Percentiles rank a stretch among this genome's conserved stretches.
Conservation (phyloP, 2,329 filamentous ascomycete genomes). For the Cadophora gregata region DNA sequence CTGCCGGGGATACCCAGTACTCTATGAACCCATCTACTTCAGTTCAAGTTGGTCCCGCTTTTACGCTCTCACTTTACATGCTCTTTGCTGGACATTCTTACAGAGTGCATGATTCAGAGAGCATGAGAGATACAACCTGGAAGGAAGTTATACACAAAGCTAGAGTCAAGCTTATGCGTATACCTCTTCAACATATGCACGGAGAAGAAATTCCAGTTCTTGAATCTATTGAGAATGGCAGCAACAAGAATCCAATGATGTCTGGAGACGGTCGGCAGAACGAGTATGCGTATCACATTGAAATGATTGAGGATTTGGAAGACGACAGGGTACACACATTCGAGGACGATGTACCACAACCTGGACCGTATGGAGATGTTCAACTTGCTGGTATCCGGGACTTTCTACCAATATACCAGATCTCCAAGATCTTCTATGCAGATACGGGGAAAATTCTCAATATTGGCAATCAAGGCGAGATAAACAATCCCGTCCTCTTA, state of each 20-base stretch:
- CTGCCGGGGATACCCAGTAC: slow-evolving; percentile 85
- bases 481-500: slow-evolving; percentile 70
- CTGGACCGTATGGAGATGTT: slow-evolving; percentile 64
- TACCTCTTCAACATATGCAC: slow-evolving; percentile 34
- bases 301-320: slow-evolving; percentile 73
- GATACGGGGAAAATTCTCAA: slow-evolving; percentile 78
- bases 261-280: slow-evolving; percentile 37
- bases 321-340: slow-evolving; percentile 72
- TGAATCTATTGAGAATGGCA: slow-evolving; percentile 43
- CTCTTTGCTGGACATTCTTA: slow-evolving; percentile 81
- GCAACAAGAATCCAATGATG: slow-evolving; percentile 29
- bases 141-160: slow-evolving; percentile 97
- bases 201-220: slow-evolving; percentile 11
- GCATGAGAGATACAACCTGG: slow-evolving; percentile 68
- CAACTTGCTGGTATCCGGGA: slow-evolving; percentile 68
- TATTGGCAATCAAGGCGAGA: slow-evolving; percentile 69
- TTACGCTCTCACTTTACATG: slow-evolving; percentile 92
- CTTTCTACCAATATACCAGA: slow-evolving; percentile 71
- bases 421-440: slow-evolving; percentile 79
- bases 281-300: slow-evolving; percentile 73
- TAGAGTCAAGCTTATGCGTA: slow-evolving; percentile 68
- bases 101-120: slow-evolving; percentile 48
- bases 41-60: slow-evolving; percentile 86
- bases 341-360: slow-evolving; percentile 61
- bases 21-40: slow-evolving; percentile 64